These are phyloP conservation scores for Pouteria glomerata DNA, from an alignment of 148 eudicot species.

Conservation along the genomic window DNA sequence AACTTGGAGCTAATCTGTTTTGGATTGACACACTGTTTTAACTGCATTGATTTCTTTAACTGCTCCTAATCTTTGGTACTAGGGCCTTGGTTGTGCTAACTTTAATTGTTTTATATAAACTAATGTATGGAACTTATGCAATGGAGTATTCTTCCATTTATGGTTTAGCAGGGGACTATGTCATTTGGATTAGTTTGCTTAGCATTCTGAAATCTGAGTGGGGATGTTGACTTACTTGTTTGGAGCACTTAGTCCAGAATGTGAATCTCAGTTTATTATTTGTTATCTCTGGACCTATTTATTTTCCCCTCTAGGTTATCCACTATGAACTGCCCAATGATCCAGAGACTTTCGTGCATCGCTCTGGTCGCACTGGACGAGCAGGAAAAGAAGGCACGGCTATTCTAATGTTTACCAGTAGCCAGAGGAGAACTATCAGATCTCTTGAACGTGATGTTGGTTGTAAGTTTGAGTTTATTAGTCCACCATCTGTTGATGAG, in stretches of 20 bases:
- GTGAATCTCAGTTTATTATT: not conserved
- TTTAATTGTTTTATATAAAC: too few relatives aligned
- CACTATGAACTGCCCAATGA: constrained; percentile 97
- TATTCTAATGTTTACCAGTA: constrained; percentile 68
- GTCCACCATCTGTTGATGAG: constrained; percentile 72
- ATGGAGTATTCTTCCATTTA: too few relatives aligned
- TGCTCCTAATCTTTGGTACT: too few relatives aligned
- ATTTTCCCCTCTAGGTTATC: constrained; percentile 47
- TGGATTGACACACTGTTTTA: too few relatives aligned
- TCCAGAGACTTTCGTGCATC: constrained; percentile 96
- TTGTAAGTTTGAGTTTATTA: constrained; percentile 65
- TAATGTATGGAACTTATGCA: too few relatives aligned
- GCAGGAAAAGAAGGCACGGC: constrained; percentile 91
- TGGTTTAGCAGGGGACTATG: not conserved
- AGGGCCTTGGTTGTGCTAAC: too few relatives aligned
- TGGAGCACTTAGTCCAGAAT: not conserved
- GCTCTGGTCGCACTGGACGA: constrained; percentile 98
- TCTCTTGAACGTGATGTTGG: constrained; percentile 93
- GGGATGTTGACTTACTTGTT: not conserved
- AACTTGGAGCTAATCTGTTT: too few relatives aligned
- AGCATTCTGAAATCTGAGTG: not conserved
- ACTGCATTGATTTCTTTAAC: too few relatives aligned
- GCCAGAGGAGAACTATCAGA: constrained; percentile 73
- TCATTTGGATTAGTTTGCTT: not conserved
- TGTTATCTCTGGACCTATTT: not conserved